A percentile compares a stretch with the other conserved stretches of the same genome.
phyloP scores from a whole-genome alignment of 2,329 filamentous ascomycete genomes.

The Stagonosporopsis chrysanthemi region DNA sequence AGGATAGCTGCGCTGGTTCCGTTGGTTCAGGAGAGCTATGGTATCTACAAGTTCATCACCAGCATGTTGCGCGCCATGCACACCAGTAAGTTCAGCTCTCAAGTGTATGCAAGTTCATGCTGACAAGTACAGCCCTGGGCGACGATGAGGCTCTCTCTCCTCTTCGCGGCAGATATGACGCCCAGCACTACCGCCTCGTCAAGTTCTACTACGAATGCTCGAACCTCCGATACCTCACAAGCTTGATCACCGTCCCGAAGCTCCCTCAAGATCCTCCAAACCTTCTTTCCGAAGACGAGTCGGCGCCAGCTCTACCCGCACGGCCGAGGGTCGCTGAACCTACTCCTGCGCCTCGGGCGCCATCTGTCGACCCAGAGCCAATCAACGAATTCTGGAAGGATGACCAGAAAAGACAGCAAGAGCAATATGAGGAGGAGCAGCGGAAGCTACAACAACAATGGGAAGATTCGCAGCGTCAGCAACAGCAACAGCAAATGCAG shows the following conservation, averaged over 20 bases:
- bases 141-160: constrained; percentile 93
- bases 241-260: constrained; percentile 94
- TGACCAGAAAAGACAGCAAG: constrained; percentile 87
- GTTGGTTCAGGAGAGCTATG: constrained; percentile 96
- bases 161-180: constrained; percentile 86
- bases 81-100: constrained; percentile 67
- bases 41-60: constrained; percentile 99
- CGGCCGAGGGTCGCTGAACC: constrained; percentile 70
- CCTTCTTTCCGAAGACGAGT: constrained; percentile 80
- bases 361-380: constrained; percentile 84
- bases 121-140: constrained; percentile 71
- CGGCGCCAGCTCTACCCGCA: constrained; percentile 80
- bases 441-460: constrained; percentile 85
- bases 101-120: not conserved
- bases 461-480: constrained; percentile 78
- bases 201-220: constrained; percentile 99
- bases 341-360: constrained; percentile 71
- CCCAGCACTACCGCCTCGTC: constrained; percentile 93
- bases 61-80: constrained; percentile 99
- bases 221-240: constrained; percentile 94
- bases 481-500: constrained; percentile 82
- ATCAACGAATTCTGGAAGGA: constrained; percentile 99
- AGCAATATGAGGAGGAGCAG: constrained; percentile 95
- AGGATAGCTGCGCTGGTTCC: constrained; percentile 93
- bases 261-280: constrained; percentile 93